Evolutionary conservation across 371 early-diverging fungal genomes (phyloP), one percentile per base, ranked within the genome.

Genomic region (Sporodiniella umbellata): DNA sequence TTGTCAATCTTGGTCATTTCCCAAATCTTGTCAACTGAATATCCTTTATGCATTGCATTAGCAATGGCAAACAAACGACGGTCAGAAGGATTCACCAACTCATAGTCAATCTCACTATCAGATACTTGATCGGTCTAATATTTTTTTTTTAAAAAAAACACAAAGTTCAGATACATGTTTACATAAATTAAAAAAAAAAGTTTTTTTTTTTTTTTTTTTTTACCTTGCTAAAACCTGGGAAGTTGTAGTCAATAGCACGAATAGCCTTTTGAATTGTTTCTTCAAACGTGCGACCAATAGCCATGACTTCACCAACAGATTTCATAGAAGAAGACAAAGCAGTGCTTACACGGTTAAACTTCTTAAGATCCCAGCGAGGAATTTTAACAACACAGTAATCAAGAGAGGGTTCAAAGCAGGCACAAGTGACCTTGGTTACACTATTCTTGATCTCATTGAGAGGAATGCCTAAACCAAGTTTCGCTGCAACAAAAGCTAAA

Each of bases 261-360:
- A 94, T 93, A 17, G 95, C 96, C 72, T 96, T 92, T 68, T 94
- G 94, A 40, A 96, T 84, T n/a, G 89, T 90, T 71, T 96, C 96
- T 71, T 96, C 95, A 56, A 95, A 96, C 30, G 89, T 95, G 48
- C 95, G 78, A 30, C 96, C 96, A 28, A 96, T 85, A 11, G 92
- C 87, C 96, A 95, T 96, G 22, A 95, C 95, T 70, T 96, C 96
- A 58, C 96, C 95, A n/a, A 96, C 96, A 39, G 83, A 82, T 73
- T 95, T 96, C 96, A 96, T 96, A 3, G 91, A 81, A 7, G 90
- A 89, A 46, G 88, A 81, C 42, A 95, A 80, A 39, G 89, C 86
- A 53, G 81, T 90, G 70, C 84, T 81, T 50, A 96, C 96, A 53
- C 88, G 85, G 64, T 78, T 81, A 70, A 96, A 96, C 83, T 96